Base-by-base conservation (phyloP, 768 basidiomycete species). In the Tricholoma terreum region DNA sequence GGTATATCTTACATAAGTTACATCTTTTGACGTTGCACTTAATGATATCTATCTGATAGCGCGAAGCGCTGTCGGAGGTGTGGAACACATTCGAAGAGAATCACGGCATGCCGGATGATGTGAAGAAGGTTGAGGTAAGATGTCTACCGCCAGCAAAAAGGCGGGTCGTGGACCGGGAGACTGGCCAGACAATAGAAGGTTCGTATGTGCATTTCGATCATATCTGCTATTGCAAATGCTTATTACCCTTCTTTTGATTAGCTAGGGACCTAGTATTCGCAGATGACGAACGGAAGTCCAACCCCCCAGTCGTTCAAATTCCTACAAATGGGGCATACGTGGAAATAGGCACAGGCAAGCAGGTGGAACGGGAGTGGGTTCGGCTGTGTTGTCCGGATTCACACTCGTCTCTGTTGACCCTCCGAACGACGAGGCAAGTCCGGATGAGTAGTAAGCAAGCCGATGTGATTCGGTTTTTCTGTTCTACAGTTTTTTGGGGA, bases 181-280 rank as follows among this genome's bases (percentile, higher is more conserved):
- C 90, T 6, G 92, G 90, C 1, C 88, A 90, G 63, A 88, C 85
- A 33, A 85, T 94, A 24, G 93, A 94, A 83, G 92, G 92, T 84
- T 72, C 62, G 83, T 65, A 24, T 15, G 9, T 14, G 1, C n/a
- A 12, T 43, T 33, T 31, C 22, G 31, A 17, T 17, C 2, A 27
- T 27, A 27, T 27, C 24, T 27, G 3, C 6, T 27, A 27, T 27
- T 27, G 6, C 24, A 27, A 27, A 27, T 27, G 24, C 24, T 6
- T 27, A 27, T 27, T 21, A 24, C 31, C 54, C 31, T 36, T 27
- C 6, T 27, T 27, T 27, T 6, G 34, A 62, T 21, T 21, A 94
- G 95, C 96, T 65, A 95, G 90, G 87, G 95, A 96, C 67, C 84
- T 95, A 66, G 87, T 94, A 19, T 98, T 98, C 71, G 87, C 94